These are phyloP conservation scores for Penicillium sp. DNA, from an alignment of 2,329 filamentous ascomycete genomes.

Conservation along the genomic window DNA sequence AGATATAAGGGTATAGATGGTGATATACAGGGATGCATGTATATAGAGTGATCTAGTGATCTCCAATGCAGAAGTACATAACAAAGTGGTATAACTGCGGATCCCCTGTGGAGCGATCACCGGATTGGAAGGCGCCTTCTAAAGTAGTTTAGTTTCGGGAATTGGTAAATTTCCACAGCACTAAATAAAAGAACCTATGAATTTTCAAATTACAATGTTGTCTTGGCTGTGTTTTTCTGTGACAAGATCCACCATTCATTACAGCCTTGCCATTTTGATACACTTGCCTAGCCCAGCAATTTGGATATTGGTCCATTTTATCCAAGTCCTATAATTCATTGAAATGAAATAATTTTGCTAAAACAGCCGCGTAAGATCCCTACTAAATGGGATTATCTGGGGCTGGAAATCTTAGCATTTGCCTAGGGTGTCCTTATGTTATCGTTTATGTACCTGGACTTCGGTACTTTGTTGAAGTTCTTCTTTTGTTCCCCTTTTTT, in stretches of 20 bases:
- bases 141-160: background rate
- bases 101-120: conserved; percentile 7
- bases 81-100: background rate
- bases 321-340: background rate
- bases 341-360: background rate
- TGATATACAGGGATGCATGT: background rate
- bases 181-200: background rate
- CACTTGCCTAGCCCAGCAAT: background rate
- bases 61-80: conserved; percentile 4
- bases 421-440: background rate
- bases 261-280: conserved; percentile 1
- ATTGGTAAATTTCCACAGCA: background rate
- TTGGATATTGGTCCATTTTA: background rate
- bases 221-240: background rate
- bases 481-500: background rate
- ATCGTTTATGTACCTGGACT: background rate
- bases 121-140: background rate
- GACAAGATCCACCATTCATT: conserved; percentile 4
- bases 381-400: background rate
- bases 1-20: background rate
- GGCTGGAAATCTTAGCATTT: background rate
- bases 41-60: background rate
- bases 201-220: background rate
- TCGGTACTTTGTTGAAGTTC: background rate
- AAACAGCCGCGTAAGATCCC: background rate